phyloP scores from a whole-genome alignment of 1,284 basidiomycete species.

The Boletellus deceptivus region DNA sequence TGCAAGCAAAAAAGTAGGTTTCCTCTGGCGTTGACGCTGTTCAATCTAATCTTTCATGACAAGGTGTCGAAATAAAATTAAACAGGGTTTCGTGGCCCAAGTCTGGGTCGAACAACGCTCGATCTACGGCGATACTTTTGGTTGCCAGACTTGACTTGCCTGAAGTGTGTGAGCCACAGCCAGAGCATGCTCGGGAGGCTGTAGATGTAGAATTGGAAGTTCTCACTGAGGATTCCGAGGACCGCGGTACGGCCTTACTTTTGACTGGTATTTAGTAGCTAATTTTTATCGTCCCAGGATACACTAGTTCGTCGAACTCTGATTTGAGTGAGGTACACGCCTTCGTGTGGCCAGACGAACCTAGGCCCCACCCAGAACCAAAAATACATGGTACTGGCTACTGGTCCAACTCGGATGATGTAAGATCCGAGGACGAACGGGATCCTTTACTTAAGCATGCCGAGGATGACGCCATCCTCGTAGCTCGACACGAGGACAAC shows the following conservation, averaged over 20 bases:
- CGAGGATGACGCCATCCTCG: background rate
- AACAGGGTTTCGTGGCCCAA: slow-evolving; percentile 15
- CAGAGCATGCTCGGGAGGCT: background rate
- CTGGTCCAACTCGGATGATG: slow-evolving; percentile 26
- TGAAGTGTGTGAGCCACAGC: background rate
- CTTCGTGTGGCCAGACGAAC: slow-evolving; percentile 15
- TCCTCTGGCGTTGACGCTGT: background rate
- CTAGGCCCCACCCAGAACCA: slow-evolving; percentile 2
- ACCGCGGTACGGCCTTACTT: slow-evolving; percentile 5
- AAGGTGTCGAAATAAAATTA: slow-evolving; percentile 41
- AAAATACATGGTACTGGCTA: slow-evolving; percentile 23
- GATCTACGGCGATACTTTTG: slow-evolving; percentile 5
- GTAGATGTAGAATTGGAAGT: slow-evolving; percentile 1
- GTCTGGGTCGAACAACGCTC: slow-evolving; percentile 10
- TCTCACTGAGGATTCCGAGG: slow-evolving; percentile 7
- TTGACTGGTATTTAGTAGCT: background rate
- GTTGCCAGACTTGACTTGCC: slow-evolving; percentile 22
- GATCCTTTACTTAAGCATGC: slow-evolving; percentile 14
- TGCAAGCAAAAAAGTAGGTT: slow-evolving; percentile 43
- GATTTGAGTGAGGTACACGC: slow-evolving; percentile 7
- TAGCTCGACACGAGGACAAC: slow-evolving; percentile 9
- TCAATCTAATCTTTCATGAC: slow-evolving; percentile 4
- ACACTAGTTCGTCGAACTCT: slow-evolving; percentile 10
- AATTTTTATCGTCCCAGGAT: slow-evolving; percentile 5
- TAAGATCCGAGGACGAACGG: slow-evolving; percentile 19